Base-by-base conservation (phyloP, 805 yeast genomes). In the Yarrowia divulgata region DNA sequence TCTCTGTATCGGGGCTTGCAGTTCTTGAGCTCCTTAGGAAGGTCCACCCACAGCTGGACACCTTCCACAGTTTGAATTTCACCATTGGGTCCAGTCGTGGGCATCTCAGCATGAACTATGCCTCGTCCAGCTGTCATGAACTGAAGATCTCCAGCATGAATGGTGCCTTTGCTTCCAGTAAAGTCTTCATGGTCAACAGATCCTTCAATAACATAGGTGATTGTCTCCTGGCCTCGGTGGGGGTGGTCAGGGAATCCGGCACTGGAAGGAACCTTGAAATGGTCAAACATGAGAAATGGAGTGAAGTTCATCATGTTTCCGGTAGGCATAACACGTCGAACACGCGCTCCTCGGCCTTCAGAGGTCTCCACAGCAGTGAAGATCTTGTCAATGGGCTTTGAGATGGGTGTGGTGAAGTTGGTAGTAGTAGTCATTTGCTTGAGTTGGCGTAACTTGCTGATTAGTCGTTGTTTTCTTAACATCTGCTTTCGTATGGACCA, bases 91-190 rank as follows among this genome's bases (percentile, higher is more conserved):
- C 80, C 79, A 49, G 80, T 79, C 55, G 87, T 87, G 8, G 97
- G 97, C 87, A 91, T 91, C 75, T 91, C 97, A 5, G 91, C 85
- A 77, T 91, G 97, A 55, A 90, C 91, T 45, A 91, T 85, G 68
- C 95, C 97, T 74, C 84, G 85, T 70, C 97, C 97, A 7, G 97
- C 97, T 50, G 97, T 91, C 97, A 91, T 91, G 77, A 91, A 91
- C 78, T 91, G 97, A 71, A 91, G 81, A 77, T 91, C 97, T 67
- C 97, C 97, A 8, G 91, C 86, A 71, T 85, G 83, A 66, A 92
- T 79, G 34, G 91, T 82, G 67, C 97, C 97, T 64, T 84, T 82
- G 14, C 88, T 81, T 0, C 97, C 97, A 3, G 95, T 90, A 79
- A 91, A 91, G 77, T 92, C 97, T 75, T 89, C 93, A 77, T 90